A percentile compares a stretch with the other conserved stretches of the same genome.
Evolutionary conservation across 2,329 filamentous ascomycete species (phyloP).

Genomic region (Apiospora kogelbergensis): DNA sequence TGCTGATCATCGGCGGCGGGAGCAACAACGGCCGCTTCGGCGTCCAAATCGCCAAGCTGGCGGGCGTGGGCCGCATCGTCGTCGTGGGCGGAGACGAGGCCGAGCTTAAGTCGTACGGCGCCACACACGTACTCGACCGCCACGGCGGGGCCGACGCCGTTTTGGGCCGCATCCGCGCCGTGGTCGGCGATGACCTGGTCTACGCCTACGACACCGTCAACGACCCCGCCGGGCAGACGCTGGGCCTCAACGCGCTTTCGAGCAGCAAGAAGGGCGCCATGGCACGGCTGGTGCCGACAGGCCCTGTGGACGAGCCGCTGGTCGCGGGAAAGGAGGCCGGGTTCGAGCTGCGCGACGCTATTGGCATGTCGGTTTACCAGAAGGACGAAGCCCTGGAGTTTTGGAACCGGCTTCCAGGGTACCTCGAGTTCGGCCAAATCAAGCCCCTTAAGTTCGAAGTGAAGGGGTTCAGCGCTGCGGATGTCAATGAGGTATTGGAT

Average conservation of each 20-base stretch:
- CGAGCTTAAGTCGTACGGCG: conserved; percentile 35
- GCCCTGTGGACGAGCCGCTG: neutral
- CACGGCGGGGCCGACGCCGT: conserved; percentile 32
- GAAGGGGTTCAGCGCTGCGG: neutral
- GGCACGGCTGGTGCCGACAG: neutral
- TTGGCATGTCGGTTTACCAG: neutral
- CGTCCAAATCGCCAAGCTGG: conserved; percentile 33
- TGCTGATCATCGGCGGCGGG: conserved; percentile 37
- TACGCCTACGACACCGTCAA: conserved; percentile 39
- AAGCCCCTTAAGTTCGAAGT: neutral
- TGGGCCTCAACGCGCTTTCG: conserved; percentile 20
- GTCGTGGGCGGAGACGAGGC: conserved; percentile 32
- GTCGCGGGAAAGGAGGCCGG: neutral
- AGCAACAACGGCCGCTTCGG: conserved; percentile 33
- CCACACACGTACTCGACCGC: conserved; percentile 42
- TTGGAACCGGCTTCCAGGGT: neutral
- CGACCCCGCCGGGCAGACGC: conserved; percentile 21
- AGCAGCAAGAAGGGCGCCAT: neutral
- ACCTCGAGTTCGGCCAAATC: neutral
- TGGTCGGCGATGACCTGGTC: conserved; percentile 40
- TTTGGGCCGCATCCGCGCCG: conserved; percentile 28
- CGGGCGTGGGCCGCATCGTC: conserved; percentile 38
- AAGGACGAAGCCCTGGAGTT: neutral
- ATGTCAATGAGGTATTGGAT: neutral
- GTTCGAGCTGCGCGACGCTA: neutral